Evolutionary conservation across 306 rosid species (phyloP).

Genomic region (Begonia peltatifolia): DNA sequence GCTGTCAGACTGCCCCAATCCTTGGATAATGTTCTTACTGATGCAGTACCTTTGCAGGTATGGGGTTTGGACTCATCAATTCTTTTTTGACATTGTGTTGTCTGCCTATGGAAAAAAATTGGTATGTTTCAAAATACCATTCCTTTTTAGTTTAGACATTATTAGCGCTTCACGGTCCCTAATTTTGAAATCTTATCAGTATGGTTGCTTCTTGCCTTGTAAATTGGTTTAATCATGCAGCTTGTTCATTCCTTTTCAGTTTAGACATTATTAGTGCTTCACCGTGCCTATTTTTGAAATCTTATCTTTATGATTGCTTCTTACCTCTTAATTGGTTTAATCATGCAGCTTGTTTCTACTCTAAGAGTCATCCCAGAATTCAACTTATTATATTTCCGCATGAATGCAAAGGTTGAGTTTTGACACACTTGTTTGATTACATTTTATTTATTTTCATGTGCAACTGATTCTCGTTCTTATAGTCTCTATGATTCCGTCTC

Average conservation of each 20-base stretch:
- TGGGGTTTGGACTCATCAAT: neutral
- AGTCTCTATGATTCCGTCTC: too few relatives aligned
- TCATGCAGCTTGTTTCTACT: conserved; percentile 78
- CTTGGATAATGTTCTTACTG: conserved; percentile 40
- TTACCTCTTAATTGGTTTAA: conserved; percentile 22
- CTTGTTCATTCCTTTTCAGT: too few relatives aligned
- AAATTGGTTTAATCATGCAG: conserved; percentile 36
- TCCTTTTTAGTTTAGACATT: neutral
- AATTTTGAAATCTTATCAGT: conserved; percentile 8
- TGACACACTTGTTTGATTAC: neutral
- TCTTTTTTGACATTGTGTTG: too few relatives aligned
- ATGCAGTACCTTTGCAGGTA: conserved; percentile 82
- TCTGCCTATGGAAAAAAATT: too few relatives aligned
- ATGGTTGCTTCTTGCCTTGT: conserved; percentile 24
- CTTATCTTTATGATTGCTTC: conserved; percentile 19
- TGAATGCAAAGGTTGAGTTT: conserved; percentile 55
- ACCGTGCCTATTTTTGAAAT: conserved; percentile 6
- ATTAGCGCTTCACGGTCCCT: conserved; percentile 5
- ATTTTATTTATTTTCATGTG: too few relatives aligned
- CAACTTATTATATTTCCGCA: conserved; percentile 60
- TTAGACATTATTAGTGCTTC: conserved; percentile 1
- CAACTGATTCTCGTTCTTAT: too few relatives aligned
- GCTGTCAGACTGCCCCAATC: conserved; percentile 21
- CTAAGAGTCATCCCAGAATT: conserved; percentile 63
- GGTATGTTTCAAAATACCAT: too few relatives aligned